Percentiles rank a stretch among this genome's conserved stretches.
These are phyloP conservation scores for Eimeria falciformis DNA, from an alignment of 169 alveolate species.

Conservation along the genomic window DNA sequence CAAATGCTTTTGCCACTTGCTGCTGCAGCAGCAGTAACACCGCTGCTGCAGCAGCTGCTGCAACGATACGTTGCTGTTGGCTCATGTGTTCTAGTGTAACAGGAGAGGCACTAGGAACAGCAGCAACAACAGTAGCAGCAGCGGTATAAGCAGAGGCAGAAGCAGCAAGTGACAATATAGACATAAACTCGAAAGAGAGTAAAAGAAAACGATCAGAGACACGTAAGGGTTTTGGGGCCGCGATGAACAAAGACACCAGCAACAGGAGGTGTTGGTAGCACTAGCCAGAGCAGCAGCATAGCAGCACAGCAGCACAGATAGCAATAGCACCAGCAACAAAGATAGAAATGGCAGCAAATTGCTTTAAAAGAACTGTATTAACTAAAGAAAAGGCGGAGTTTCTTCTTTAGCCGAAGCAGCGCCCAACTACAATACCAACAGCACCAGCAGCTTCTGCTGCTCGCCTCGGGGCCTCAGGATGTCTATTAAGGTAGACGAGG, in stretches of 20 bases:
- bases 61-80: background rate
- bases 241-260: background rate
- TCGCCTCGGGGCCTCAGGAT: background rate
- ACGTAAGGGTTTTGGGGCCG: background rate
- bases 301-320: background rate
- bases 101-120: background rate
- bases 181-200: background rate
- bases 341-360: background rate
- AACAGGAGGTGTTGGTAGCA: constrained; percentile 6
- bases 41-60: background rate
- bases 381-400: background rate
- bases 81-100: too few relatives aligned
- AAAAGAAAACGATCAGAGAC: background rate
- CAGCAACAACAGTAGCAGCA: constrained; percentile 9
- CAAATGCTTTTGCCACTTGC: background rate
- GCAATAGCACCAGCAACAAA: background rate
- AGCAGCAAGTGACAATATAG: background rate
- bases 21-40: background rate
- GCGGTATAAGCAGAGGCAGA: background rate
- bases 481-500: background rate
- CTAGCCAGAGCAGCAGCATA: background rate
- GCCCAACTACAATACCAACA: background rate
- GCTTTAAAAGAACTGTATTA: background rate
- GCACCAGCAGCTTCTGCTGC: background rate
- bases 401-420: too few relatives aligned